These are phyloP conservation scores for Neonectria ditissima DNA, from an alignment of 2,329 filamentous ascomycete genomes.

Conservation along the genomic window DNA sequence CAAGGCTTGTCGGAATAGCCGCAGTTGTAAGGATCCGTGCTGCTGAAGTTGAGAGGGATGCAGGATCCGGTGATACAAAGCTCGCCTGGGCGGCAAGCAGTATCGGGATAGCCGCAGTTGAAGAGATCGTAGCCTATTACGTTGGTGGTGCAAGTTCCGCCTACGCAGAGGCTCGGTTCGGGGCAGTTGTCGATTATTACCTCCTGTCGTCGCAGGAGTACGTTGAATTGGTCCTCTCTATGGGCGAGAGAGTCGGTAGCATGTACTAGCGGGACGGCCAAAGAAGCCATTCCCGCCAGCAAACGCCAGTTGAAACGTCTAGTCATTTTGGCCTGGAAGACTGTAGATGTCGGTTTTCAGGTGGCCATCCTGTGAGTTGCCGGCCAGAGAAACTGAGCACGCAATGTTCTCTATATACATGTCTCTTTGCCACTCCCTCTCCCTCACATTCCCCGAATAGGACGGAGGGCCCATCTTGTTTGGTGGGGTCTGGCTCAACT, in stretches of 20 bases:
- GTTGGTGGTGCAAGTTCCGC: conserved; percentile 27
- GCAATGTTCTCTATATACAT: conserved; percentile 24
- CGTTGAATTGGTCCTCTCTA: conserved; percentile 20
- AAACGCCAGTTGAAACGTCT: conserved; percentile 26
- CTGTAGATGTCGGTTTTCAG: conserved; percentile 11
- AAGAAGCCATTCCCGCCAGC: conserved; percentile 18
- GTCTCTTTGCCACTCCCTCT: conserved; percentile 2
- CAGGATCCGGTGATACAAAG: conserved; percentile 26
- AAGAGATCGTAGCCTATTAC: conserved; percentile 25
- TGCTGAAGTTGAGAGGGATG: conserved; percentile 28
- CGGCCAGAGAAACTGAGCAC: conserved; percentile 1
- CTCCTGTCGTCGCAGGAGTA: conserved; percentile 27
- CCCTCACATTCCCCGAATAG: conserved; percentile 12
- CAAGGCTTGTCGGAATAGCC: conserved; percentile 18
- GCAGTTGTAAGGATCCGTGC: conserved; percentile 23
- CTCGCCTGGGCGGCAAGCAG: conserved; percentile 18
- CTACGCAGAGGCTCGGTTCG: conserved; percentile 26
- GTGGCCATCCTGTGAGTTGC: conserved; percentile 11
- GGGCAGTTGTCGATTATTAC: conserved; percentile 25
- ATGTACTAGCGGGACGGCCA: conserved; percentile 21
- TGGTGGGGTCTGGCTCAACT: conserved; percentile 17
- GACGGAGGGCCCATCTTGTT: conserved; percentile 12
- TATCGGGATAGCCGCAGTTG: conserved; percentile 24
- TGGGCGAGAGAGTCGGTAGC: conserved; percentile 22
- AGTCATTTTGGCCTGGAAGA: conserved; percentile 22